Conservation (phyloP, 2,329 filamentous ascomycete species). For the Penicillium occitanis region DNA sequence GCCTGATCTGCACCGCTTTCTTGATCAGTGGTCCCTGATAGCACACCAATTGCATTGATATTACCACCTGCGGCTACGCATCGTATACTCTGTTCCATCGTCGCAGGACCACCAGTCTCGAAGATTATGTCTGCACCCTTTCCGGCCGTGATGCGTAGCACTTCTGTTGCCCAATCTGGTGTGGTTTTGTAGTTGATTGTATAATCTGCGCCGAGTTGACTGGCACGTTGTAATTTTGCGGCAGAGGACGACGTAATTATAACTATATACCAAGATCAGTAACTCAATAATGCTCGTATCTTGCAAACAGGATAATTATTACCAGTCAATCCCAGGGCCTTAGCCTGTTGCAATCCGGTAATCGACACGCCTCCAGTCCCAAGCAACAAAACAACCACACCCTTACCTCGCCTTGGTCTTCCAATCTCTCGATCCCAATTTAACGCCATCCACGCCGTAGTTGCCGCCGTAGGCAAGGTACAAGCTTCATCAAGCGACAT, state of each 20-base stretch:
- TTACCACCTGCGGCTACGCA: conserved; percentile 49
- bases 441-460: conserved; percentile 55
- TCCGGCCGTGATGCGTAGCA: conserved; percentile 45
- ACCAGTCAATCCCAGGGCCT: conserved; percentile 47
- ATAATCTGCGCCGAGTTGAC: conserved; percentile 49
- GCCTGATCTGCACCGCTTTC: conserved; percentile 48
- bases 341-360: conserved; percentile 48
- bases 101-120: conserved; percentile 52
- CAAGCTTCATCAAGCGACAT: conserved; percentile 42
- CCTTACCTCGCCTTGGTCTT: conserved; percentile 35
- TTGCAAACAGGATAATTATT: background rate
- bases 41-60: conserved; percentile 50
- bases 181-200: conserved; percentile 52
- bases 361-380: conserved; percentile 52
- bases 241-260: conserved; percentile 55
- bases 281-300: background rate
- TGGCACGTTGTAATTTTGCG: conserved; percentile 51
- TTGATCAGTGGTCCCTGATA: conserved; percentile 50
- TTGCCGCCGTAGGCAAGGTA: conserved; percentile 46
- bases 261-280: conserved; percentile 31
- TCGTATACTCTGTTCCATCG: conserved; percentile 50
- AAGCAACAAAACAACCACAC: conserved; percentile 57
- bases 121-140: conserved; percentile 53
- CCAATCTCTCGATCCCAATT: conserved; percentile 43
- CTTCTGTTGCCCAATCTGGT: conserved; percentile 49